Percentiles rank a stretch among this genome's conserved stretches.
These are phyloP conservation scores for Syzygium jambos DNA, from an alignment of 345 rosid genomes.

Conservation along the genomic window DNA sequence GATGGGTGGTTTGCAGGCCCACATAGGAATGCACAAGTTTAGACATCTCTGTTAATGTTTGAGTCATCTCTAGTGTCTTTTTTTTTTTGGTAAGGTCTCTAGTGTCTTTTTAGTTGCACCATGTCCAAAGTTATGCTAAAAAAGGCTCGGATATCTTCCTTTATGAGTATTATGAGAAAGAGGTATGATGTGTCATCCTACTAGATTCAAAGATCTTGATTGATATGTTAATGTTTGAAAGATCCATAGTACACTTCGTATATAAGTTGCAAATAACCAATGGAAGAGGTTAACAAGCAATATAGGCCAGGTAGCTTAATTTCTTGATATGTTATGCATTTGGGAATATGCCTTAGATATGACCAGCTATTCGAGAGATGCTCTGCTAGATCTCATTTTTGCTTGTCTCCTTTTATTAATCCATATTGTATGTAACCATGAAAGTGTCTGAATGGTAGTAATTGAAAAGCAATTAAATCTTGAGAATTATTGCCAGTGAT, in stretches of 20 bases:
- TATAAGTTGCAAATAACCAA: neutral
- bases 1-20: neutral
- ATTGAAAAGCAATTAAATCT: neutral
- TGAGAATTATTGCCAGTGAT: neutral
- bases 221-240: neutral
- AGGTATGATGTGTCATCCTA: neutral
- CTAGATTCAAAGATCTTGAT: neutral
- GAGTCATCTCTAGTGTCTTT: too few relatives aligned
- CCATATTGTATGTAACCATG: neutral
- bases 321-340: too few relatives aligned
- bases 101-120: neutral
- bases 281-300: neutral
- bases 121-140: neutral
- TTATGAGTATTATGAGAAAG: neutral
- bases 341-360: too few relatives aligned
- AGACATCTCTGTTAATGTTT: neutral
- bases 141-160: neutral
- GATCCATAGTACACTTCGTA: neutral
- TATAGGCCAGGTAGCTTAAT: too few relatives aligned
- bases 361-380: too few relatives aligned
- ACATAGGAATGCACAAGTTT: neutral
- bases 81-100: too few relatives aligned
- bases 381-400: too few relatives aligned
- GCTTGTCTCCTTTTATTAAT: neutral
- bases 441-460: too few relatives aligned